Base-by-base conservation (phyloP, 441 rosid genomes). In the Croton laevigatus region DNA sequence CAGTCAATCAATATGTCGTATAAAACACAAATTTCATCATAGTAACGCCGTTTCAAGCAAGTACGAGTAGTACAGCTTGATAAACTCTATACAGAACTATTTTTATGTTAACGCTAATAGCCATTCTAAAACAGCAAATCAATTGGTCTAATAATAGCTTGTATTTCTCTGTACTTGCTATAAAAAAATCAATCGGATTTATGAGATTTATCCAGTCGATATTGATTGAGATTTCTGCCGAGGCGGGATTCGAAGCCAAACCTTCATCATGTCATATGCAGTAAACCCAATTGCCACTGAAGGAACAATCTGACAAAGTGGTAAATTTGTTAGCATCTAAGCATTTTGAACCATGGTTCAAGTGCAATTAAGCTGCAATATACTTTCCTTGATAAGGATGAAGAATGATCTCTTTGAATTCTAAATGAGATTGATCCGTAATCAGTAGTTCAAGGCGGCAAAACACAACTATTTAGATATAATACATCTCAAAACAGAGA, bases 281-380 rank as follows among this genome's bases (percentile, higher is more conserved):
- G 98, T 77, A 82, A 94, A 94, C 60, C 98, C 98, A 69, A 94
- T 87, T 0, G 98, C 98, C 63, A 94, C 98, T 1, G 98, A 94
- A 38, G 98, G 98, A 72, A 94, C 98, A 73, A 94, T 90, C 98
- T 94, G 81, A 59, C 14, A 11, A 40, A 54, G 22, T 55, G 6
- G 55, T 53, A 61, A 62, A 73, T 45, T 11, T 23, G 20, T 78
- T 64, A 69, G 66, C 20, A 65, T 10, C 14, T 16, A 11, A 46
- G 5, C 0, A 61, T 6, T 3, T 38, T 4, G 16, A 60, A 48
- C 42, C 14, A 52, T 19, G 13, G n/a, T 10, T n/a, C 22, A 46
- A 76, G 17, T 11, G 58, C 52, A 65, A 37, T 63, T 49, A 19
- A 16, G 8, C 0, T 27, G 44, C 44, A 40, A 40, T 8, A 40